A percentile compares a stretch with the other conserved stretches of the same genome.
Evolutionary conservation across 1,139 yeast genomes (phyloP).

Genomic region (Geotrichum macrosporum): DNA sequence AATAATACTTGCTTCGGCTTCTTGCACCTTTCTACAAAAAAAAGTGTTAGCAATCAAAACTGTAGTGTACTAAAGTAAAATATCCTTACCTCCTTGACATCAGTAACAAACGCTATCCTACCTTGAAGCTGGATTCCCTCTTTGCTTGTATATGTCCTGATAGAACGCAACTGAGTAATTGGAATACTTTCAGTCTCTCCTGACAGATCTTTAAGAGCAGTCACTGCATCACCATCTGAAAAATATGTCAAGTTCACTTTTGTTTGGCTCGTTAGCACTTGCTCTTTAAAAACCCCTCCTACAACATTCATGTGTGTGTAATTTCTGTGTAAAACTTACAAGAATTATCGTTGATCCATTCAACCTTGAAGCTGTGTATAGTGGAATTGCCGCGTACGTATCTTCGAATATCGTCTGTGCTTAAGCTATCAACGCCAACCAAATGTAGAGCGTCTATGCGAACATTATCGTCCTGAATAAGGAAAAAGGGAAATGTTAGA

Average conservation of each 20-base stretch:
- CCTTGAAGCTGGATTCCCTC: conserved; percentile 40
- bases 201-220: conserved; percentile 4
- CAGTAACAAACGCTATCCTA: conserved; percentile 53
- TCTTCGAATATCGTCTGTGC: conserved; percentile 59
- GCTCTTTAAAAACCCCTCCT: too few species aligned
- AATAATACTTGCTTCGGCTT: conserved; percentile 59
- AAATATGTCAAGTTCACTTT: conserved; percentile 15
- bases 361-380: conserved; percentile 45
- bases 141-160: conserved; percentile 43
- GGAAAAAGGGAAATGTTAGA: not conserved
- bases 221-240: conserved; percentile 21
- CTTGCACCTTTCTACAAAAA: conserved; percentile 47
- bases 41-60: conserved; percentile 2
- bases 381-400: conserved; percentile 52
- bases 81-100: conserved; percentile 46
- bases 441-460: conserved; percentile 48
- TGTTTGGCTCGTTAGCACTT: conserved; percentile 23
- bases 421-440: conserved; percentile 63
- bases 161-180: conserved; percentile 30
- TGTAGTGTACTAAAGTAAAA: not conserved
- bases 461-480: not conserved
- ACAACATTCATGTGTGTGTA: too few species aligned
- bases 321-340: too few species aligned
- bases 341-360: conserved; percentile 68
- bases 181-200: not conserved